Conservation (phyloP, 257 asterid species). For the Nicotiana tabacum region DNA sequence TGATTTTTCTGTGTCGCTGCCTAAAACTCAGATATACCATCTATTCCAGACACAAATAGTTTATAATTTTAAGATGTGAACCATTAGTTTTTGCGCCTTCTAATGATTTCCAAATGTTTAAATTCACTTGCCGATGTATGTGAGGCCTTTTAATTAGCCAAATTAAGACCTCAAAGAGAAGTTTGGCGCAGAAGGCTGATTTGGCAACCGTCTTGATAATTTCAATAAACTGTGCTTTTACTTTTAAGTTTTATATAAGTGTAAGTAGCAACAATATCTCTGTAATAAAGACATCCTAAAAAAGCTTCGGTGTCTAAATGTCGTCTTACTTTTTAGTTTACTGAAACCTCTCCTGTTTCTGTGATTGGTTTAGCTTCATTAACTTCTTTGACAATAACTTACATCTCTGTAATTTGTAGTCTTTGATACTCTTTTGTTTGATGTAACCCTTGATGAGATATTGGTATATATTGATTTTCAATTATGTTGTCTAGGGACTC, state of each 20-base stretch:
- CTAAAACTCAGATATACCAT: not conserved
- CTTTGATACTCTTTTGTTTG: not conserved
- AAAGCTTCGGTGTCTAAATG: not conserved
- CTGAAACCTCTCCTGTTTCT: not conserved
- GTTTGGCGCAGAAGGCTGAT: not conserved
- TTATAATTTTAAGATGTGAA: not conserved
- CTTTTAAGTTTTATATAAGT: not conserved
- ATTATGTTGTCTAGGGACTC: conserved; percentile 45
- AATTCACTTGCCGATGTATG: not conserved
- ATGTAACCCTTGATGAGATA: not conserved
- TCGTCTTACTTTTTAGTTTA: not conserved
- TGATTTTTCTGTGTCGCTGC: not conserved
- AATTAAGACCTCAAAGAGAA: not conserved
- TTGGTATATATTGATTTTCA: not conserved
- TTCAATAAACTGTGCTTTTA: not conserved
- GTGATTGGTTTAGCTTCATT: not conserved
- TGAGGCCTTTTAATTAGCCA: not conserved
- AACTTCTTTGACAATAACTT: not conserved
- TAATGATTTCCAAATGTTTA: not conserved
- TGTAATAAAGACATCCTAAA: too few relatives aligned
- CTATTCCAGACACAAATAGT: not conserved
- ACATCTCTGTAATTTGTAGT: not conserved
- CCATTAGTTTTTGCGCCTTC: not conserved
- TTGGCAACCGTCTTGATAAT: not conserved
- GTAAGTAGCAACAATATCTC: not conserved